phyloP scores from a whole-genome alignment of 805 yeast species.

The Kazachstania martiniae region DNA sequence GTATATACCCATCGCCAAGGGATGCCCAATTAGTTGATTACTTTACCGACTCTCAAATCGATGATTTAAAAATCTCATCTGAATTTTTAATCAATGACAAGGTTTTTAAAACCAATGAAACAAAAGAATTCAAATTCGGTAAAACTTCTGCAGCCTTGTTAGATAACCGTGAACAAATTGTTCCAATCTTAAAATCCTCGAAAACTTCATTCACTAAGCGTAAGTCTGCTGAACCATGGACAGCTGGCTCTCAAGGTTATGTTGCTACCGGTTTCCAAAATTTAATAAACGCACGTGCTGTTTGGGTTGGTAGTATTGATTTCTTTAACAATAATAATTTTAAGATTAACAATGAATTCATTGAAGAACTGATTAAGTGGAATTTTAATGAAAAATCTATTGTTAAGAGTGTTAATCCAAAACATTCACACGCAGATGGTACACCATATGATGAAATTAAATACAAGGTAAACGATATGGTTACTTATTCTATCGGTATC shows the following conservation, averaged over 20 bases:
- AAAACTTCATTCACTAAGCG: conserved; percentile 51
- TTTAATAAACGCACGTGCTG: conserved; percentile 61
- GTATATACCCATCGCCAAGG: conserved; percentile 75
- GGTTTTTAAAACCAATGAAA: conserved; percentile 2
- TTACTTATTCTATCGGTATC: conserved; percentile 40
- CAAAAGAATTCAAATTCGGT: conserved; percentile 22
- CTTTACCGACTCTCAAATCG: conserved; percentile 30
- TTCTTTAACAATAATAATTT: conserved; percentile 36
- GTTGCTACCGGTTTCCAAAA: conserved; percentile 73
- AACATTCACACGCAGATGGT: conserved; percentile 41
- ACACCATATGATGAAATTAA: conserved; percentile 32
- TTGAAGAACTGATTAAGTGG: conserved; percentile 52
- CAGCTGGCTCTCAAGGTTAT: conserved; percentile 69
- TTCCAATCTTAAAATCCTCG: conserved; percentile 63
- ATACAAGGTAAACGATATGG: conserved; percentile 70
- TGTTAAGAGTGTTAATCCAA: conserved; percentile 42
- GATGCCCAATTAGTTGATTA: conserved; percentile 56
- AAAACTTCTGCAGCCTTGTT: conserved; percentile 59
- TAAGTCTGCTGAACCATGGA: conserved; percentile 52
- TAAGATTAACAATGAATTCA: conserved; percentile 30
- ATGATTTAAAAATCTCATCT: conserved; percentile 7
- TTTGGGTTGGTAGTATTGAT: conserved; percentile 68
- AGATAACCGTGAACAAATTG: conserved; percentile 53
- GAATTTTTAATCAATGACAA: conserved; percentile 6
- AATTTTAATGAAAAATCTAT: conserved; percentile 59